Evolutionary conservation across 2,329 filamentous ascomycete species (phyloP).

Genomic region (Fusarium compactum): DNA sequence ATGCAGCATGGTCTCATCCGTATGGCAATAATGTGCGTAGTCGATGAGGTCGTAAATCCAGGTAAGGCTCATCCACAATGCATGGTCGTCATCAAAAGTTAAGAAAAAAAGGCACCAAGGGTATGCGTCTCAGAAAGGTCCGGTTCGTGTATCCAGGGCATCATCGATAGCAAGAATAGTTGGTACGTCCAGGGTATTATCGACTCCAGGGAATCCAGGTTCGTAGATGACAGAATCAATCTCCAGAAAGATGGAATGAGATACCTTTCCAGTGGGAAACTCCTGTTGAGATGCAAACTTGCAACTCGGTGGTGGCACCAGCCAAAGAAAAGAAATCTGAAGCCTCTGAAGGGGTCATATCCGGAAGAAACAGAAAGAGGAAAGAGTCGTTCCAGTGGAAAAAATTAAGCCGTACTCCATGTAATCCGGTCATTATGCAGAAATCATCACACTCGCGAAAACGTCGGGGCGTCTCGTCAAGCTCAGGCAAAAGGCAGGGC

Average conservation of each 20-base stretch:
- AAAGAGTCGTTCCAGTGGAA: conserved; percentile 45
- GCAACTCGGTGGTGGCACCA: conserved; percentile 44
- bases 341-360: conserved; percentile 41
- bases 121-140: conserved; percentile 40
- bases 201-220: conserved; percentile 39
- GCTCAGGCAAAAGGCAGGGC: conserved; percentile 32
- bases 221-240: conserved; percentile 34
- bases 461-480: conserved; percentile 41
- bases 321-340: conserved; percentile 43
- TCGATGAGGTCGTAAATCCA: conserved; percentile 46
- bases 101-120: conserved; percentile 41
- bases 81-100: conserved; percentile 44
- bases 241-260: conserved; percentile 36
- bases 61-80: conserved; percentile 46
- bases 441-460: conserved; percentile 49
- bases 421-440: conserved; percentile 47
- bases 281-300: conserved; percentile 49
- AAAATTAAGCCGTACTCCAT: conserved; percentile 46
- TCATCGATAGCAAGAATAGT: conserved; percentile 45
- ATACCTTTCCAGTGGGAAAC: conserved; percentile 45
- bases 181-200: conserved; percentile 45
- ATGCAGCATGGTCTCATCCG: conserved; percentile 53
- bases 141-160: conserved; percentile 39
- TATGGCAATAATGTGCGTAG: conserved; percentile 43
- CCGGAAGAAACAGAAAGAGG: conserved; percentile 45